These are phyloP conservation scores for Brassica incana DNA, from an alignment of 345 rosid genomes.

Conservation along the genomic window DNA sequence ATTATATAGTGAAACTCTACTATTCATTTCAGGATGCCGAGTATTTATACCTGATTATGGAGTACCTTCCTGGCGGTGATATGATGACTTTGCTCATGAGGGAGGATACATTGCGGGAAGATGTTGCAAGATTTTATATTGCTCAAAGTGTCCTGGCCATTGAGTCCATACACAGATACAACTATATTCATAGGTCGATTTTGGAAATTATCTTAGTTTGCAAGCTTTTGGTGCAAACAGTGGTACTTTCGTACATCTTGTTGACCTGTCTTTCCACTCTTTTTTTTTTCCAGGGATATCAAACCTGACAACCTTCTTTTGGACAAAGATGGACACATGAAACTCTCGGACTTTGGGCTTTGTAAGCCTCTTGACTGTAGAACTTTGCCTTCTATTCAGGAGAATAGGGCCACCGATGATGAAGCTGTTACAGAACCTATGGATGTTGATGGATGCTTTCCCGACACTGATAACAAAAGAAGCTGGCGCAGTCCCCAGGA, in stretches of 20 bases:
- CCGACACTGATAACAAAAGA: slow-evolving; percentile 74
- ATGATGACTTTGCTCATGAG: slow-evolving; percentile 95
- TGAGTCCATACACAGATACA: slow-evolving; percentile 91
- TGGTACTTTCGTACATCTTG: slow-evolving; percentile 2
- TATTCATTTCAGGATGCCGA: slow-evolving; percentile 96
- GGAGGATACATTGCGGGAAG: slow-evolving; percentile 83
- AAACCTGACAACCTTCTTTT: slow-evolving; percentile 96
- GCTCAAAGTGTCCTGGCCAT: slow-evolving; percentile 95
- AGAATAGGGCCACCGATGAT: slow-evolving; percentile 69
- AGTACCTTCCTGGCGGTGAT: slow-evolving; percentile 98
- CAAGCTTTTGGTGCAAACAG: slow-evolving; percentile 14
- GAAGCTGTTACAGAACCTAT: slow-evolving; percentile 64
- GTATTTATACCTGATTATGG: slow-evolving; percentile 90
- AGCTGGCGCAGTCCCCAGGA: slow-evolving; percentile 87
- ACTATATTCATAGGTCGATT: slow-evolving; percentile 87
- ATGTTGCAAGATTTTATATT: slow-evolving; percentile 83
- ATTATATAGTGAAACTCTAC: slow-evolving; percentile 90
- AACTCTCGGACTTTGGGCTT: slow-evolving; percentile 95
- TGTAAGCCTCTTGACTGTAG: slow-evolving; percentile 96
- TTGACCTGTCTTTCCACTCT: slow-evolving; percentile 16
- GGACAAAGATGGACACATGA: slow-evolving; percentile 95
- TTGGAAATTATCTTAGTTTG: slow-evolving; percentile 26
- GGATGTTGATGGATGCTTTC: slow-evolving; percentile 81
- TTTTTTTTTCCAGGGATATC: slow-evolving; percentile 70
- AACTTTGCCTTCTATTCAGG: slow-evolving; percentile 74